These are phyloP conservation scores for Boechera retrofracta DNA, from an alignment of 345 rosid genomes.

Conservation along the genomic window DNA sequence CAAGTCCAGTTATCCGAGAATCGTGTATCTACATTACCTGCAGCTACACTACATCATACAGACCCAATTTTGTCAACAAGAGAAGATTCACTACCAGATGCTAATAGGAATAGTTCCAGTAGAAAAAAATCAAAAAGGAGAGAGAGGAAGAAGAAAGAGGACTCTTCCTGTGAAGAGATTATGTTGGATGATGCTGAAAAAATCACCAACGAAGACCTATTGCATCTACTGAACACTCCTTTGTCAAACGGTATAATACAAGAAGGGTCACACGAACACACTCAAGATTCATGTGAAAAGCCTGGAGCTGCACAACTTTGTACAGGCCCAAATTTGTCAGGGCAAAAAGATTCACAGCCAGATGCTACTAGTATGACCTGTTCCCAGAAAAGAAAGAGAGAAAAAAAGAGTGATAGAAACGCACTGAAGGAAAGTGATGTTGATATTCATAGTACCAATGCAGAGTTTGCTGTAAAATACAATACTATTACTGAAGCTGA, in stretches of 20 bases:
- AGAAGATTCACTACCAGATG: slow-evolving; percentile 23
- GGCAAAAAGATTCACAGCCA: neutral
- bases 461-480: slow-evolving; percentile 8
- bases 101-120: neutral
- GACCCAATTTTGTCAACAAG: neutral
- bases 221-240: neutral
- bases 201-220: slow-evolving; percentile 20
- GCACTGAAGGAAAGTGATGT: slow-evolving; percentile 6
- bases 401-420: slow-evolving; percentile 3
- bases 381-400: slow-evolving; percentile 29
- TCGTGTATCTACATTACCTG: slow-evolving; percentile 6
- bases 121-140: slow-evolving; percentile 5
- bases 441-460: slow-evolving; percentile 18
- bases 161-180: slow-evolving; percentile 17
- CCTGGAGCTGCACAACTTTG: slow-evolving; percentile 22
- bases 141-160: slow-evolving; percentile 22
- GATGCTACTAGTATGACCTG: slow-evolving; percentile 25
- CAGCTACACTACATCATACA: slow-evolving; percentile 3
- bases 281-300: slow-evolving; percentile 12
- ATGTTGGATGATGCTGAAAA: slow-evolving; percentile 13
- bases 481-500: too few relatives aligned
- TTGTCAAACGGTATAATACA: neutral
- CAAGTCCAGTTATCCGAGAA: slow-evolving; percentile 1
- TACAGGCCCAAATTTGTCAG: neutral
- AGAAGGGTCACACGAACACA: slow-evolving; percentile 12